Evolutionary conservation across 768 basidiomycete species (phyloP), one percentile per base, ranked within the genome.

Genomic region (Thelephora ganbajun): DNA sequence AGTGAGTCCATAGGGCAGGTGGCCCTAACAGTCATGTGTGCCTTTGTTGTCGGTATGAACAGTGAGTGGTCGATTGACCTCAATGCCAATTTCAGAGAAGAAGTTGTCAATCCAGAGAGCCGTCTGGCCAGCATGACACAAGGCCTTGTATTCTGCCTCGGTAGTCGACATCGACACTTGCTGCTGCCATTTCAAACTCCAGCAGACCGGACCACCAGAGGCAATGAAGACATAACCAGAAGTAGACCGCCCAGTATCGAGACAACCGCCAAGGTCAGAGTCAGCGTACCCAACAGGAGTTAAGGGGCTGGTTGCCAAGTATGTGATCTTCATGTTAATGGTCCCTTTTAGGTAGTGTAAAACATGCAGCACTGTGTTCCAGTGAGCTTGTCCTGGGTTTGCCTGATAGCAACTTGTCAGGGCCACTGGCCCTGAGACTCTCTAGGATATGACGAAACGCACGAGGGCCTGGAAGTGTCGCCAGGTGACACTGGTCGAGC

Each of bases 131-230:
- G 63, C 63, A 33, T 69, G 58, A 0, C 57, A 46, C 0, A 56
- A 51, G 0, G 68, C 68, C 12, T 70, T 59, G 54, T 69, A 73
- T 57, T 74, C 71, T 0, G 69, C 66, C 51, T 75, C 68, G 2
- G 59, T 61, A 0, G 64, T 69, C 0, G 69, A 74, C 0, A 61
- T 52, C 0, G 72, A 55, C 19, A 71, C 58, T 1, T 59, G 59
- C 1, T 50, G 39, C 54, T 76, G 74, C 43, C 62, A 59, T 41
- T 63, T 59, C 0, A 64, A 63, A 14, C 54, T 57, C 72, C 73
- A 75, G 1, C 61, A 54, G 1, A 74, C 56, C 6, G 64, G 55
- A 1, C 62, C 68, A 0, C 63, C 62, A 12, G 52, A 57, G 18
- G 66, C 47, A 20, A 60, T 57, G 55, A 59, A 60, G 12, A 44